Percentiles rank a stretch among this genome's conserved stretches.
Evolutionary conservation across 1,284 basidiomycete species (phyloP).

Genomic region (Apiotrichum siamense): DNA sequence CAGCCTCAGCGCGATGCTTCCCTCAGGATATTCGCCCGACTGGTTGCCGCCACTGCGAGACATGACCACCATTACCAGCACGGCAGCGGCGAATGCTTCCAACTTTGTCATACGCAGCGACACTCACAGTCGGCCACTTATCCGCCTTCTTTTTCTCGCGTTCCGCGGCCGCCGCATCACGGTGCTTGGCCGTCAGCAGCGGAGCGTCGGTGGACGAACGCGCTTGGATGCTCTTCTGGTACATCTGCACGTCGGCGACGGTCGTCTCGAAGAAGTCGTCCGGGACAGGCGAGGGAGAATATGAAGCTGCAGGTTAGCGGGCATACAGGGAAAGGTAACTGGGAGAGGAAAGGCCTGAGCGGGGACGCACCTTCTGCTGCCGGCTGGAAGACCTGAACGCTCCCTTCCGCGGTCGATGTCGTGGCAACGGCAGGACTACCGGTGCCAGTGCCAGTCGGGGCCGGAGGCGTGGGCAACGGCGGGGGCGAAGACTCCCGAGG

Average conservation of each 20-base stretch:
- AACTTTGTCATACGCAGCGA: neutral
- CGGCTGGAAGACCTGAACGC: neutral
- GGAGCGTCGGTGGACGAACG: constrained; percentile 42
- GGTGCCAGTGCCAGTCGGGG: neutral
- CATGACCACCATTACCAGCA: too few relatives aligned
- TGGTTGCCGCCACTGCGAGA: too few relatives aligned
- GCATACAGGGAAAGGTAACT: neutral
- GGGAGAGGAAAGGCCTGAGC: neutral
- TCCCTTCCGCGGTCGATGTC: too few relatives aligned
- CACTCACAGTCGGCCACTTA: constrained; percentile 43
- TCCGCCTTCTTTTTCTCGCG: constrained; percentile 35
- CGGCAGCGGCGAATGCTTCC: too few relatives aligned
- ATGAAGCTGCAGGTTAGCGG: neutral
- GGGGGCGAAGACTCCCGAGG: too few relatives aligned
- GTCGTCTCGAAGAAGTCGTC: constrained; percentile 42
- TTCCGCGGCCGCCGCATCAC: constrained; percentile 35
- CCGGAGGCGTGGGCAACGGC: neutral
- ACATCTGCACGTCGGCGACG: constrained; percentile 35
- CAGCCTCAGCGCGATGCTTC: too few relatives aligned
- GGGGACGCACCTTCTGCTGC: neutral
- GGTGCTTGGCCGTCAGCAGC: constrained; percentile 34
- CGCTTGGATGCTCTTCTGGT: constrained; percentile 31
- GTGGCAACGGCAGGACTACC: neutral
- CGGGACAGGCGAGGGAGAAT: constrained; percentile 7
- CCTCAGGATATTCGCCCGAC: too few relatives aligned